Conservation (phyloP, 2,329 filamentous ascomycete species). For the Dactylellina cionopaga region DNA sequence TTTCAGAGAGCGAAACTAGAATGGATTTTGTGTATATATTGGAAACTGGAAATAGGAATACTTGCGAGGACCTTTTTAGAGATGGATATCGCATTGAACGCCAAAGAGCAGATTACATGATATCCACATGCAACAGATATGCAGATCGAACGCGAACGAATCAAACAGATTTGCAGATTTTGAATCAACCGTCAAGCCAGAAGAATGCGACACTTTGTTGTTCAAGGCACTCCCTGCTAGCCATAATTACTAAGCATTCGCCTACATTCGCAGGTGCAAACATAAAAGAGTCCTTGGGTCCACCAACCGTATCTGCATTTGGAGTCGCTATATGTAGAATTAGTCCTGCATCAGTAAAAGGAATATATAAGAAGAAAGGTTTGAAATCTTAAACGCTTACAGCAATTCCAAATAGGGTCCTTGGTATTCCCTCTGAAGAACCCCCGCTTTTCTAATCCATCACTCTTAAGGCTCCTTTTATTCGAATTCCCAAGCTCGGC, state of each 20-base stretch:
- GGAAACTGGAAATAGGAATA: too few relatives aligned
- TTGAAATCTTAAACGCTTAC: slow-evolving; percentile 9
- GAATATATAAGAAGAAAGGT: neutral
- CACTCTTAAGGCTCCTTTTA: neutral
- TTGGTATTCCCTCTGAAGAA: slow-evolving; percentile 43
- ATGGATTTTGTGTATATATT: too few relatives aligned
- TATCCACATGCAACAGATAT: neutral
- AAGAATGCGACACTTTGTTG: slow-evolving; percentile 41
- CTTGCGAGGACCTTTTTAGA: too few relatives aligned
- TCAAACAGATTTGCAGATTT: too few relatives aligned
- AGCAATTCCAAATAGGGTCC: slow-evolving; percentile 33
- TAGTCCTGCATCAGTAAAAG: neutral
- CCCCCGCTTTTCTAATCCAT: slow-evolving; percentile 3
- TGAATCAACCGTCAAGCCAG: slow-evolving; percentile 24
- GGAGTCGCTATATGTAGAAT: neutral
- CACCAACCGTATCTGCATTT: slow-evolving; percentile 25
- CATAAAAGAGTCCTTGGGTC: slow-evolving; percentile 38
- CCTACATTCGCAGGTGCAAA: slow-evolving; percentile 39
- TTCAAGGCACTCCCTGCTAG: slow-evolving; percentile 27
- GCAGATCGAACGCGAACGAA: neutral
- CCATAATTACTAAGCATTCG: slow-evolving; percentile 34
- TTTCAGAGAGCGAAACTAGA: too few relatives aligned
- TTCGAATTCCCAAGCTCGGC: slow-evolving; percentile 13
- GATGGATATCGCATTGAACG: too few relatives aligned
- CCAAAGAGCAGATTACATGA: neutral